Base-by-base conservation (phyloP, 805 yeast species). In the Candida berthetii region DNA sequence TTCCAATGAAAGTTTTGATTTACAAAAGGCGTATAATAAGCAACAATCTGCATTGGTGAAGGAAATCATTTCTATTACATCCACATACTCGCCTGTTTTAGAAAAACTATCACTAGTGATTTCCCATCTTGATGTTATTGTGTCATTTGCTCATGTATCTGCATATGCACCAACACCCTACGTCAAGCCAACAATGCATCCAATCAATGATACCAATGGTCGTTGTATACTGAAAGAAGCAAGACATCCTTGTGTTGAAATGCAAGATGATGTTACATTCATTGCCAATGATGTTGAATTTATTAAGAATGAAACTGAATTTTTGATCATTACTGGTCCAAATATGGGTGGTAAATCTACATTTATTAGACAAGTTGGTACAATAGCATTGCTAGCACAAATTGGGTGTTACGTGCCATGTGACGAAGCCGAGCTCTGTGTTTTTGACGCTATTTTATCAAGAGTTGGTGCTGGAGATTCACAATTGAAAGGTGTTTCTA, bases 401-500 rank as follows among this genome's bases (percentile, higher is more conserved):
- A 76, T 88, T 17, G 97, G 97, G 1, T 83, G 93, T 44, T 90
- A 83, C 56, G 79, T 90, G 20, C 99, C 99, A 2, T 82, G 84
- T 46, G 70, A 68, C 32, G 80, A 71, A 28, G 90, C 96, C 0
- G 90, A 87, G 53, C 60, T 93, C 20, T 80, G 88, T 11, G 69
- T 93, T 2, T 88, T 91, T 47, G 99, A 93, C 63, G 88, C 96
- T 2, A 83, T 93, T 5, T 72, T 93, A 45, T 95, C 98, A 13
- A 79, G 99, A 57, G 96, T 93, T n/a, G 99, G 99, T 10, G 98
- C 99, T 3, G 95, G 97, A 11, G 99, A 93, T 60, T 91, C 97
- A 0, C 99, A 93, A 63, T 71, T 93, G 56, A 90, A 91, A 62
- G 99, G 99, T 20, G 87, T 93, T 24, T 90, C 98, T 1, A 93